These are phyloP conservation scores for Balamuthia mandrillaris DNA, from an alignment of 208 protist species.

Conservation along the genomic window DNA sequence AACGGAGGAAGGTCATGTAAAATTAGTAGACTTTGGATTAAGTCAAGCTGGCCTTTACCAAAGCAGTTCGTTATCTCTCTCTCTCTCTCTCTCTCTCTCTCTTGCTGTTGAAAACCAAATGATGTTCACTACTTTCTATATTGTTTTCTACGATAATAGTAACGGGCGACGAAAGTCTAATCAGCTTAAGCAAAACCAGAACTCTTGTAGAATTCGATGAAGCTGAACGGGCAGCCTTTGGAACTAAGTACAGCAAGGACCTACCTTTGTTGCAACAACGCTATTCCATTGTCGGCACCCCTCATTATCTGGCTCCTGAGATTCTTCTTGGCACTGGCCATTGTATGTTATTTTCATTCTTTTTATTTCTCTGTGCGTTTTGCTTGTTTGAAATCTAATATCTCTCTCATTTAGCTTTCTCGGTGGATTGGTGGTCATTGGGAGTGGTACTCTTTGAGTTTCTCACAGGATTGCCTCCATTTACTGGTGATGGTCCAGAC, in stretches of 20 bases:
- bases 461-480: slow-evolving; percentile 71
- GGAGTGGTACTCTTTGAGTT: slow-evolving; percentile 77
- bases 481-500: slow-evolving; percentile 75
- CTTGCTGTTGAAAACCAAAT: no score
- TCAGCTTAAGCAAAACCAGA: background rate
- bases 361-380: background rate
- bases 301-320: slow-evolving; percentile 66
- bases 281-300: slow-evolving; percentile 51
- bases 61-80: no score
- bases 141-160: no score
- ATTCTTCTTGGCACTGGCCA: slow-evolving; percentile 62
- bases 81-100: no score
- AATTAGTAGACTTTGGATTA: slow-evolving; percentile 78
- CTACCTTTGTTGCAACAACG: background rate
- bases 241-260: background rate
- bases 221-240: background rate
- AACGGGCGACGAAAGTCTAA: background rate
- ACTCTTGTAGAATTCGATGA: background rate
- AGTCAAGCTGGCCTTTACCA: background rate
- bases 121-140: no score
- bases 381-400: background rate
- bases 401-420: background rate
- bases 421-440: slow-evolving; percentile 74
- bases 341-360: no score
- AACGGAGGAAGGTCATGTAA: slow-evolving; percentile 64